Evolutionary conservation across 169 alveolate genomes (phyloP).

Genomic region (Miamiensis avidus): DNA sequence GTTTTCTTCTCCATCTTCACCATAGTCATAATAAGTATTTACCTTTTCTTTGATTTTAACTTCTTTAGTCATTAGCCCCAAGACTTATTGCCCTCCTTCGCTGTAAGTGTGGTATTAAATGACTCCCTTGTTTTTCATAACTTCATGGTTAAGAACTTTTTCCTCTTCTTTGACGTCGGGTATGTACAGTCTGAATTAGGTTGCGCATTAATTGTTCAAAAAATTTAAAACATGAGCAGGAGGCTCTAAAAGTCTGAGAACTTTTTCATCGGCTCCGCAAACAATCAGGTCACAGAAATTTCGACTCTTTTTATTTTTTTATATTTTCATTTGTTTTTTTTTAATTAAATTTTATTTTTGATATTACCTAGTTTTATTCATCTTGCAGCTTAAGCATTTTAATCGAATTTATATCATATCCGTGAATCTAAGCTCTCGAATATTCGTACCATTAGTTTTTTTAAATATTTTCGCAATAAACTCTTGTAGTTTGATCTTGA

Average conservation of each 20-base stretch:
- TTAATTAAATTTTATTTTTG: background rate
- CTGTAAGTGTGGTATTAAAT: background rate
- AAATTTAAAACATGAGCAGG: constrained; percentile 67
- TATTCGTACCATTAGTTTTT: constrained; percentile 74
- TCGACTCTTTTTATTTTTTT: background rate
- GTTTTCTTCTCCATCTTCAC: constrained; percentile 38
- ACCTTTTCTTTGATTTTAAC: constrained; percentile 42
- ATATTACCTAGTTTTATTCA: background rate
- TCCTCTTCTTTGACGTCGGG: constrained; percentile 48
- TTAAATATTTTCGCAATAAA: constrained; percentile 48
- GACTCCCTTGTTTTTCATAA: constrained; percentile 16
- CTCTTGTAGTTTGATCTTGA: constrained; percentile 80
- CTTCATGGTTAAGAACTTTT: constrained; percentile 48
- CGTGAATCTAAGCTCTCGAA: constrained; percentile 72
- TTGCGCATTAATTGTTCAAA: constrained; percentile 44
- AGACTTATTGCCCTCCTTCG: constrained; percentile 30
- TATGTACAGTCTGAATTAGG: constrained; percentile 42
- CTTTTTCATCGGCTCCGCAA: constrained; percentile 86
- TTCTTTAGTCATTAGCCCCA: constrained; percentile 39
- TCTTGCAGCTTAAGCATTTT: background rate
- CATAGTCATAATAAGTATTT: constrained; percentile 42
- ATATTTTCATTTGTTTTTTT: background rate
- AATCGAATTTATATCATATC: constrained; percentile 54
- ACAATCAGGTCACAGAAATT: constrained; percentile 30
- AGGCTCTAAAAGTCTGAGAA: constrained; percentile 79